Base-by-base conservation (phyloP, 805 yeast species). In the Kodamaea kaohsiungensis region DNA sequence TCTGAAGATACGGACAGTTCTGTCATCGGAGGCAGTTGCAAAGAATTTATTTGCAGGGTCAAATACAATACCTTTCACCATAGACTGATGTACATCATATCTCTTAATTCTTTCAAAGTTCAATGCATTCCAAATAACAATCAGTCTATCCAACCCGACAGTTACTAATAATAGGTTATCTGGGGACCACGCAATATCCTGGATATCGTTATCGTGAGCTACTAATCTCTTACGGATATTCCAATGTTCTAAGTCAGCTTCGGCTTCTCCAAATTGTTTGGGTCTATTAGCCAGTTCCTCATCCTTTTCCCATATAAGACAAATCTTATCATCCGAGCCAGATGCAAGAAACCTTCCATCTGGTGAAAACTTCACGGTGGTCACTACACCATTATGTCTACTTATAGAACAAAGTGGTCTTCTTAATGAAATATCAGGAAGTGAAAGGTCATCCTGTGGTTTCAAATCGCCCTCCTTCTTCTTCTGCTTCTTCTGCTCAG, bases 31-130 rank as follows among this genome's bases (percentile, higher is more conserved):
- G 18, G 96, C 92, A 0, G 99, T 93, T 7, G 97, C 98, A 74
- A 95, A 95, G 69, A 91, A 95, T 72, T 95, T 95, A 69, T 91
- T 91, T 2, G 99, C 99, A 0, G 99, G 99, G 67, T 95, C 99
- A 70, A 95, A 95, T 1, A 93, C 93, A 10, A 95, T 89, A 54
- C 99, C 98, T 70, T 95, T 95, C 25, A 95, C 98, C 73, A 89
- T 93, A 1, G 96, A 89, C 66, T 91, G 96, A 68, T 95, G 99
- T 18, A 91, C 87, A 64, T 93, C 98, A 62, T 91, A 89, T 33
- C 96, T 76, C 66, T 90, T 91, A 53, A 93, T 83, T 59, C 90
- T 82, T 71, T 95, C 96, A 76, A 95, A 91, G 0, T 97, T 93
- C 1, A 84, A 73, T 2, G 97, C 98, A 64, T 86, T 89, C 98